Conservation (phyloP, 2,329 filamentous ascomycete genomes). For the Fusarium aywerte region DNA sequence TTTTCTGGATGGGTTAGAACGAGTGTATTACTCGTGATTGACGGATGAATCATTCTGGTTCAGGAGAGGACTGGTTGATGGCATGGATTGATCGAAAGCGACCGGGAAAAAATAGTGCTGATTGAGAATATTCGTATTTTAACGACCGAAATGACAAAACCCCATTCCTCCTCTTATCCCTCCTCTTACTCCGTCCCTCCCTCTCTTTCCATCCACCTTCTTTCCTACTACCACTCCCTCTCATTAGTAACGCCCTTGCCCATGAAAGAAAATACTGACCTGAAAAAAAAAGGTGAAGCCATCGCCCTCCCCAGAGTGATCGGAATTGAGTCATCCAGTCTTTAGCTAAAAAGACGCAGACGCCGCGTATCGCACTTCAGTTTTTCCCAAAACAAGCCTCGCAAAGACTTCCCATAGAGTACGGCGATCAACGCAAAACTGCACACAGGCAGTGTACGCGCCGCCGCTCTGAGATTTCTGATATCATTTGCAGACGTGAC, state of each 20-base stretch:
- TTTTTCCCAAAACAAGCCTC: conserved; percentile 78
- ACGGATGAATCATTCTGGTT: not conserved
- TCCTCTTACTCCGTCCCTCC: not conserved
- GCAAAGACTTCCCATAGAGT: conserved; percentile 90
- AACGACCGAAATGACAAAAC: conserved; percentile 39
- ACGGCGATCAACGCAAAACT: too few relatives aligned
- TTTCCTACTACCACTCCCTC: conserved; percentile 23
- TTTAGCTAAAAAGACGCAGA: conserved; percentile 53
- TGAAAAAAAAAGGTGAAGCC: conserved; percentile 55
- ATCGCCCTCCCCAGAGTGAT: conserved; percentile 88
- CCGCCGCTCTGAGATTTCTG: conserved; percentile 80
- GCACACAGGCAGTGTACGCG: too few relatives aligned
- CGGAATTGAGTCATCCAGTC: conserved; percentile 82
- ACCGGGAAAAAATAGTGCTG: conserved; percentile 10
- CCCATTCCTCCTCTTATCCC: conserved; percentile 33
- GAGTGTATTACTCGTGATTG: conserved; percentile 16
- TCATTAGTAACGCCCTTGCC: conserved; percentile 46
- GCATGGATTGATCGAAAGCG: not conserved
- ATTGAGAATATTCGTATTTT: conserved; percentile 26
- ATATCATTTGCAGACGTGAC: conserved; percentile 87
- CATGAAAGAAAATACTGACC: conserved; percentile 42
- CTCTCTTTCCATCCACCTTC: not conserved
- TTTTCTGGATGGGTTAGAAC: not conserved
- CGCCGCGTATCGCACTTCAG: conserved; percentile 98
- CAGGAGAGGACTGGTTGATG: not conserved